A percentile compares a stretch with the other conserved stretches of the same genome.
Evolutionary conservation across 495 filamentous ascomycete species (phyloP).

Genomic region (Aspergillus incahuasiensis): DNA sequence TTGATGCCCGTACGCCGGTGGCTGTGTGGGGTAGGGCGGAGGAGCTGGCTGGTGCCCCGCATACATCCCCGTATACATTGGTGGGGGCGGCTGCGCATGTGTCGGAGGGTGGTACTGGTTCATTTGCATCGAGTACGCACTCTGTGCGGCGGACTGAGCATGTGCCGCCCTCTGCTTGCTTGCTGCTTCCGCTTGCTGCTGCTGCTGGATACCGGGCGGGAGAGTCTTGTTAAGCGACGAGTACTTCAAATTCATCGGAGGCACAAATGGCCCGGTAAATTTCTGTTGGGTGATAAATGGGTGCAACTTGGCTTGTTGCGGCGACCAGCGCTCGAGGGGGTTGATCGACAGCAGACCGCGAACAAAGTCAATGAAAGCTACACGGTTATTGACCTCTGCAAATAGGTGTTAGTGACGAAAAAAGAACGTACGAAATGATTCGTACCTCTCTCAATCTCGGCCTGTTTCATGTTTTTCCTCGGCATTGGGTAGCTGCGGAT

Average conservation of each 20-base stretch:
- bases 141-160: slow-evolving; percentile 51
- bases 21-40: slow-evolving; percentile 77
- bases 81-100: slow-evolving; percentile 51
- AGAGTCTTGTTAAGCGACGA: slow-evolving; percentile 78
- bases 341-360: slow-evolving; percentile 91
- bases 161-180: slow-evolving; percentile 80
- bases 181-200: slow-evolving; percentile 86
- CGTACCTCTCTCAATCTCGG: slow-evolving; percentile 92
- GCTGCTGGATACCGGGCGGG: slow-evolving; percentile 94
- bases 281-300: slow-evolving; percentile 99
- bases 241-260: slow-evolving; percentile 94
- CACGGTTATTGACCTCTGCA: slow-evolving; percentile 93
- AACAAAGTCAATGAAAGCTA: slow-evolving; percentile 99
- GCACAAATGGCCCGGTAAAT: slow-evolving; percentile 90
- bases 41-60: slow-evolving; percentile 67
- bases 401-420: slow-evolving; percentile 21
- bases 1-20: slow-evolving; percentile 64
- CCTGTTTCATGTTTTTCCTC: slow-evolving; percentile 98
- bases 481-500: slow-evolving; percentile 98
- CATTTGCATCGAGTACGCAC: slow-evolving; percentile 56
- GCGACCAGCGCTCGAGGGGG: slow-evolving; percentile 95
- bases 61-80: slow-evolving; percentile 81
- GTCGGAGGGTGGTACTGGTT: slow-evolving; percentile 48
- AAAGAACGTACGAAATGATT: slow-evolving; percentile 2
- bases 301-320: slow-evolving; percentile 94